Evolutionary conservation across 257 asterid species (phyloP).

Genomic region (Verbena officinalis): DNA sequence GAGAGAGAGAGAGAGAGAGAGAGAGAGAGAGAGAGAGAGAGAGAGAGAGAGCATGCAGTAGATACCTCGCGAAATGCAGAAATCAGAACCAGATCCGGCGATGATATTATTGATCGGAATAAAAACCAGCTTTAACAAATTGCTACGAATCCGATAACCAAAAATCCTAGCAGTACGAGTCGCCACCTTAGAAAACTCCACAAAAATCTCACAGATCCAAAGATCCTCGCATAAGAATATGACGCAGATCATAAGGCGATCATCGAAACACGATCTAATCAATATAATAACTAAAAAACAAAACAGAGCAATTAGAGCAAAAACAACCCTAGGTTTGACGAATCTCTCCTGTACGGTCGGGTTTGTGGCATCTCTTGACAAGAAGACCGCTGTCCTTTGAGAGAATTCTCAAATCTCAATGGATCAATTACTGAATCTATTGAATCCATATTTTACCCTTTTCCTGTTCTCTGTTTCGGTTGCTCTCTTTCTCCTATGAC

Average conservation of each 20-base stretch:
- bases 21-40: too few relatives aligned
- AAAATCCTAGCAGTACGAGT: constrained; percentile 36
- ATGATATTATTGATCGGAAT: constrained; percentile 36
- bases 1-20: too few relatives aligned
- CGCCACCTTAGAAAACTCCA: constrained; percentile 37
- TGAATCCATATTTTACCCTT: constrained; percentile 19
- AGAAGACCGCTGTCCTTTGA: constrained; percentile 34
- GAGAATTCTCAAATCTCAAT: constrained; percentile 30
- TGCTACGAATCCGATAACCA: constrained; percentile 39
- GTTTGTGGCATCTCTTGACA: constrained; percentile 37
- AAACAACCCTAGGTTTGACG: neutral
- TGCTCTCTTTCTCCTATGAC: too few relatives aligned
- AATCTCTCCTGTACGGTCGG: constrained; percentile 33
- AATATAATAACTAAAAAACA: too few relatives aligned
- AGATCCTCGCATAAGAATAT: neutral
- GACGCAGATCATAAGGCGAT: neutral
- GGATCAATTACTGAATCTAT: constrained; percentile 33
- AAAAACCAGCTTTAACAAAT: constrained; percentile 33
- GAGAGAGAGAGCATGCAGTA: too few relatives aligned
- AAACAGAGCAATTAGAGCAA: too few relatives aligned
- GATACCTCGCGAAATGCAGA: constrained; percentile 6
- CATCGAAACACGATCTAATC: neutral
- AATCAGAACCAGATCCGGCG: constrained; percentile 23
- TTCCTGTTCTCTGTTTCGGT: too few relatives aligned
- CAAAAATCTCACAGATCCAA: neutral